Percentiles rank a stretch among this genome's conserved stretches.
phyloP scores from a whole-genome alignment of 192 early-diverging fungal genomes.

The Paraglomus brasilianum region DNA sequence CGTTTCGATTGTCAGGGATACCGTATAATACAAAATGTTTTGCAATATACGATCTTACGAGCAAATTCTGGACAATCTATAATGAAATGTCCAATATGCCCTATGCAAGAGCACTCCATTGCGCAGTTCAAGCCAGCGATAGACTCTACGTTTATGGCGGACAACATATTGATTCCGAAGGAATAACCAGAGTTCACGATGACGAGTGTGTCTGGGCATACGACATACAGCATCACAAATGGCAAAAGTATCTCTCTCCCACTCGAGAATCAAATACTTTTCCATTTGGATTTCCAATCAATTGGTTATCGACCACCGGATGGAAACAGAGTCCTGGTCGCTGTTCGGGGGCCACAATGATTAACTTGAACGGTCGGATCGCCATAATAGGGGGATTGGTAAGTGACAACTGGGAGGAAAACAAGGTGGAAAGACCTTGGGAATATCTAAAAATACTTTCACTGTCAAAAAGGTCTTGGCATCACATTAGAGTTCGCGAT shows the following conservation, averaged over 20 bases:
- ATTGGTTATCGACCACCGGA: not conserved
- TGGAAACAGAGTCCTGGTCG: not conserved
- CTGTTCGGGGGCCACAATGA: not conserved
- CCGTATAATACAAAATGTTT: not conserved
- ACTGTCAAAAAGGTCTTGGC: not conserved
- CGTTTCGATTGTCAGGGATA: too few species aligned
- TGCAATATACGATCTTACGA: not conserved
- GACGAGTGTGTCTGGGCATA: not conserved
- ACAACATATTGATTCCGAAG: not conserved
- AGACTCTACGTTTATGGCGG: slow-evolving; percentile 1
- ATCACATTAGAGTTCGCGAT: not conserved
- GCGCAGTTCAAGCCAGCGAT: not conserved
- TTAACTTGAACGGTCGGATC: not conserved
- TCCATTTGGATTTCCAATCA: not conserved
- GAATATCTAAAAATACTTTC: not conserved
- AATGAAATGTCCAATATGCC: not conserved
- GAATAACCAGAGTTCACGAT: not conserved
- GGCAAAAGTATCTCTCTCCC: too few species aligned
- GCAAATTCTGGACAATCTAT: not conserved
- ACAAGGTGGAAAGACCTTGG: not conserved
- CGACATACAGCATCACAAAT: too few species aligned
- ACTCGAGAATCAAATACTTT: too few species aligned
- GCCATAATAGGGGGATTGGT: not conserved
- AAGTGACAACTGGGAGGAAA: not conserved
- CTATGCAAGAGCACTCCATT: not conserved